Base-by-base conservation (phyloP, 2,329 filamentous ascomycete genomes). In the Aspergillus uvarum region DNA sequence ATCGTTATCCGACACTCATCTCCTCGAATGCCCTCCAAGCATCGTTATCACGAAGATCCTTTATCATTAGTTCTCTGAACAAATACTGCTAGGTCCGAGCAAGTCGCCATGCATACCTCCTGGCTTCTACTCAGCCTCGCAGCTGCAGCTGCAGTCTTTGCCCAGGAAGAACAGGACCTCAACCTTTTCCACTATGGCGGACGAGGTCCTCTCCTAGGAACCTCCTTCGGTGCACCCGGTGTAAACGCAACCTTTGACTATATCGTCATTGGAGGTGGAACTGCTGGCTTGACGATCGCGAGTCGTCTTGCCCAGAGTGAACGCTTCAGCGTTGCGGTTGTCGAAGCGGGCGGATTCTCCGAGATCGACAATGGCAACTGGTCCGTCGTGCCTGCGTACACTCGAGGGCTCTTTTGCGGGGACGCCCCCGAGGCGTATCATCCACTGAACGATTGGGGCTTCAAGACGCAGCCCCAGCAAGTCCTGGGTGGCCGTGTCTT, bases 321-420 rank as follows among this genome's bases (percentile, higher is more conserved):
- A 24, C 59, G 58, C 26, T 48, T 63, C 19, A 65, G 58, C 10
- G 68, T 76, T 21, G 74, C 73, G 3, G 68, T 77, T 44, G 60
- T 73, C 16, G 71, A 73, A 54, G 70, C 70, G 7, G 71, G 71
- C 12, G 64, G 64, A 6, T 76, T 73, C 63, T 76, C 75, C 52
- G 68, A 77, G 55, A 49, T 72, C n/a, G 63, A 68, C 47, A 74
- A 72, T 63, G 71, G 71, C 19, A 73, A 74, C 50, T 22, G 60
- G 1, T 70, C 66, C 7, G 47, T 65, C 5, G 62, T 74, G 3
- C 73, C 73, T 2, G 71, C 53, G 1, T 70, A 70, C 38, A 44
- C 51, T 2, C 60, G 60, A 16, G 63, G 60, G 12, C 67, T 63
- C 24, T 60, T 64, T 0, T 70, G 73, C 11, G 61, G 65, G 7